phyloP scores from a whole-genome alignment of 257 asterid species.

The Nicotiana benthamiana region DNA sequence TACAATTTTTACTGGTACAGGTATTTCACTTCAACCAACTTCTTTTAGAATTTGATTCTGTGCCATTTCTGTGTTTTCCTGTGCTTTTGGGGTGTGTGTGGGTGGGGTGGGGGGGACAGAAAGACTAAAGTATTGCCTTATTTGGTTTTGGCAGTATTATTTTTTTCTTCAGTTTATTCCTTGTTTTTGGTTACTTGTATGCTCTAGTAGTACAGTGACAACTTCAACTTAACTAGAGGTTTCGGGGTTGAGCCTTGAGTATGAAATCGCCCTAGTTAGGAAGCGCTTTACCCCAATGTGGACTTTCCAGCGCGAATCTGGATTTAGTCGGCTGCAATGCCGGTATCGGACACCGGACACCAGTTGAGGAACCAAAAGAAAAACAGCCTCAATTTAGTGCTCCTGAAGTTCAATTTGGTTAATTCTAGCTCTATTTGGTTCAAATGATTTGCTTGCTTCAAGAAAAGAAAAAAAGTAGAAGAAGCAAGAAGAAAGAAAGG shows the following conservation, averaged over 20 bases:
- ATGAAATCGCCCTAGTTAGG: no score
- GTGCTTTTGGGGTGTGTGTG: not conserved
- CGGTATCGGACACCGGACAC: no score
- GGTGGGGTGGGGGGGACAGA: not conserved
- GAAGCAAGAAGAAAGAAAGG: not conserved
- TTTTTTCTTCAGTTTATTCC: not conserved
- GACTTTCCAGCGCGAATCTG: no score
- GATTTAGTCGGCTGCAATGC: no score
- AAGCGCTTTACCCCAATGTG: no score
- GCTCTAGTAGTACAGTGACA: not conserved
- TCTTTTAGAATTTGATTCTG: not conserved
- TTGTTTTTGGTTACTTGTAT: not conserved
- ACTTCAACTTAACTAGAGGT: no score
- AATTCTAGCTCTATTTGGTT: not conserved
- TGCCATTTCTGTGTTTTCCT: not conserved
- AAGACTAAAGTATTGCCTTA: not conserved
- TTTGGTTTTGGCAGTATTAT: not conserved
- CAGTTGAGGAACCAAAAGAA: no score
- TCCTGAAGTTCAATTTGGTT: not conserved
- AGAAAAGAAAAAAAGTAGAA: not conserved
- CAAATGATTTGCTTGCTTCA: not conserved
- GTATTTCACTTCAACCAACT: slow-evolving; percentile 15
- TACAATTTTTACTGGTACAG: slow-evolving; percentile 45
- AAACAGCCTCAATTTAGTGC: not conserved
- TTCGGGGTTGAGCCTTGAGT: no score